Evolutionary conservation across 2,329 filamentous ascomycete species (phyloP), one percentile per base, ranked within the genome.

Genomic region (Aureobasidium melanogenum): DNA sequence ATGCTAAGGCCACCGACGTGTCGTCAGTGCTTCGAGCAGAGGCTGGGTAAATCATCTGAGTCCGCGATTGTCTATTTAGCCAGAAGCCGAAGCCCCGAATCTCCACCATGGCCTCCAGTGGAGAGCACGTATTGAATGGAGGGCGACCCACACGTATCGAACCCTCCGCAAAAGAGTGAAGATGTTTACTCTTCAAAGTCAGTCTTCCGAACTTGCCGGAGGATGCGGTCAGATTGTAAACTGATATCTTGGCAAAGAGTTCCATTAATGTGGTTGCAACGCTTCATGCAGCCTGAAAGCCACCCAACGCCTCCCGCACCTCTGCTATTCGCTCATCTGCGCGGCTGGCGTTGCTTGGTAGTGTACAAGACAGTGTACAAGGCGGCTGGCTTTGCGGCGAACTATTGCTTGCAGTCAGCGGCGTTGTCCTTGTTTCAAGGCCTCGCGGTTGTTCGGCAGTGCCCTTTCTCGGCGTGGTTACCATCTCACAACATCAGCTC

Each of bases 271-370:
- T 46, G 19, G 30, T 28, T n/a, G 54, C 30, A 36, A 36, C 41
- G 54, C 54, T 57, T 36, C 41, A 57, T 57, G 54, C 54, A 57
- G 39, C 30, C 30, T n/a, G 41, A 34, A 57, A 55, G 51, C 51
- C 51, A 55, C 38, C 8, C 15, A 55, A 41, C 17, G 36, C 38
- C 34, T 57, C 22, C 54, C 54, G 54, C 38, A 8, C 17, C n/a
- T 7, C 14, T 46, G 39, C n/a, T 46, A 57, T 57, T 57, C 39
- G 54, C 32, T 57, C 19, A 34, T 8, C 4, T 6, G n/a, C 8
- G 41, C 39, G 19, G 39, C 12, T 26, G 54, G 54, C 54, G 47
- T 57, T 57, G 54, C 54, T 57, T 57, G 41, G 54, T 57, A 57
- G 36, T 14, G 8, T n/a, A 55, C 24, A 32, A 55, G 51, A 17